These are phyloP conservation scores for Alloascoidea africana DNA, from an alignment of 805 yeast species.

Conservation along the genomic window DNA sequence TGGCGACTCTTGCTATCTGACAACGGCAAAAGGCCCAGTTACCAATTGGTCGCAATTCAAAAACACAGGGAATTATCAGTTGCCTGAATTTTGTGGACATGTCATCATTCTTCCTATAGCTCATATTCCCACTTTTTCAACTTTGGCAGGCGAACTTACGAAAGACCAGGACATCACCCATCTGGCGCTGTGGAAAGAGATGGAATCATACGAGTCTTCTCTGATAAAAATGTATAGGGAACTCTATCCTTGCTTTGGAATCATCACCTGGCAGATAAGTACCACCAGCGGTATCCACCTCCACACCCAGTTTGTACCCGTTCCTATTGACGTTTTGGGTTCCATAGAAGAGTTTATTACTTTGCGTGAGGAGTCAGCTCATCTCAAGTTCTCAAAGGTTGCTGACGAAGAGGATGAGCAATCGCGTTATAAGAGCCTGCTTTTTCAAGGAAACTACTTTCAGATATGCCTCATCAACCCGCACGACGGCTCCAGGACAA, in stretches of 20 bases:
- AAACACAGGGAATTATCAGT: constrained; percentile 8
- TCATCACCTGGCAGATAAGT: constrained; percentile 59
- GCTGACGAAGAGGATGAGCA: constrained; percentile 11
- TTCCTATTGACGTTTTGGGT: constrained; percentile 28
- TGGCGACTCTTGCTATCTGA: constrained; percentile 48
- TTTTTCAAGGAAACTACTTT: constrained; percentile 11
- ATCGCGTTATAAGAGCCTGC: constrained; percentile 19
- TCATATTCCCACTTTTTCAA: constrained; percentile 48
- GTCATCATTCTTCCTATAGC: constrained; percentile 67
- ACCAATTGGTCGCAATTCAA: constrained; percentile 27
- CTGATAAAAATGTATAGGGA: constrained; percentile 32
- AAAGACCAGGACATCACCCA: constrained; percentile 16
- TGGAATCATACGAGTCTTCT: constrained; percentile 28
- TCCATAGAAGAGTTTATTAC: constrained; percentile 25
- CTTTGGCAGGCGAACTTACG: constrained; percentile 13
- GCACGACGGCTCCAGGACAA: too few relatives aligned
- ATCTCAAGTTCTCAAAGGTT: constrained; percentile 5
- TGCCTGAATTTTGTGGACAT: constrained; percentile 57
- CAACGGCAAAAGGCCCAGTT: constrained; percentile 80
- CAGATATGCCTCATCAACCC: too few relatives aligned
- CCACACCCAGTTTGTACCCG: constrained; percentile 66
- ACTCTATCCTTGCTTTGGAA: constrained; percentile 24
- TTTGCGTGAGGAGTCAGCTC: constrained; percentile 6
- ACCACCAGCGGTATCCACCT: constrained; percentile 52
- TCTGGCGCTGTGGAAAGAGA: constrained; percentile 27